Evolutionary conservation across 176 grass and related monocot species (phyloP).

Genomic region (Zoysia pacifica): DNA sequence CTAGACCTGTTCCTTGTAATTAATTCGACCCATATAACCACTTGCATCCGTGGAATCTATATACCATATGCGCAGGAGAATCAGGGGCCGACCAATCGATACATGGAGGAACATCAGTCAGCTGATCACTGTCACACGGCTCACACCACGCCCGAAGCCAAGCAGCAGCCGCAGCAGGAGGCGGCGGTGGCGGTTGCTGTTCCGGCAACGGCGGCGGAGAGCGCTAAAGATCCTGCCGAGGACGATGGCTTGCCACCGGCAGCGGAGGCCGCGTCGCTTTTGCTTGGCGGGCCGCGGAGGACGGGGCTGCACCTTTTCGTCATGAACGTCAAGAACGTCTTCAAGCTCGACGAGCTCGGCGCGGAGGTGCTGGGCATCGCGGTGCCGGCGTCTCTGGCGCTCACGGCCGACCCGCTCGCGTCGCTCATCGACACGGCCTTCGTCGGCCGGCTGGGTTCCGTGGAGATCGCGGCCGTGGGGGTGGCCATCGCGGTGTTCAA

Average conservation of each 20-base stretch:
- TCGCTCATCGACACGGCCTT: slow-evolving; percentile 31
- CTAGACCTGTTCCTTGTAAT: too few relatives aligned
- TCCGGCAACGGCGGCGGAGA: neutral
- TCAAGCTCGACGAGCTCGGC: slow-evolving; percentile 16
- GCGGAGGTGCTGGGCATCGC: slow-evolving; percentile 21
- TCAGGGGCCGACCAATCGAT: too few relatives aligned
- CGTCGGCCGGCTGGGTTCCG: slow-evolving; percentile 44
- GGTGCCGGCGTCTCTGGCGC: slow-evolving; percentile 19
- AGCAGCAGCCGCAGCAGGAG: too few relatives aligned
- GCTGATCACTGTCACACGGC: neutral
- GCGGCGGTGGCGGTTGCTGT: neutral
- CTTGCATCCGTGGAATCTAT: too few relatives aligned
- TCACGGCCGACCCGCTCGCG: slow-evolving; percentile 26
- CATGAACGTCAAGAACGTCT: slow-evolving; percentile 1
- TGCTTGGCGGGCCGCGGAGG: slow-evolving; percentile 1
- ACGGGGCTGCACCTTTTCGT: slow-evolving; percentile 23
- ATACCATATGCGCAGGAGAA: too few relatives aligned
- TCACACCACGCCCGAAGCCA: slow-evolving; percentile 3
- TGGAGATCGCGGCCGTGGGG: slow-evolving; percentile 82
- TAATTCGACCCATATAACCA: too few relatives aligned
- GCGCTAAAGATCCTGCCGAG: neutral
- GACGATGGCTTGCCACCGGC: neutral
- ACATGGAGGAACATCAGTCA: slow-evolving; percentile 11
- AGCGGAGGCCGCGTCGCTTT: neutral
- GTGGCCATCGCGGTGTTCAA: slow-evolving; percentile 88